A percentile compares a stretch with the other conserved stretches of the same genome.
Conservation (phyloP, 1,139 yeast genomes). For the Meyerozyma elateridarum region DNA sequence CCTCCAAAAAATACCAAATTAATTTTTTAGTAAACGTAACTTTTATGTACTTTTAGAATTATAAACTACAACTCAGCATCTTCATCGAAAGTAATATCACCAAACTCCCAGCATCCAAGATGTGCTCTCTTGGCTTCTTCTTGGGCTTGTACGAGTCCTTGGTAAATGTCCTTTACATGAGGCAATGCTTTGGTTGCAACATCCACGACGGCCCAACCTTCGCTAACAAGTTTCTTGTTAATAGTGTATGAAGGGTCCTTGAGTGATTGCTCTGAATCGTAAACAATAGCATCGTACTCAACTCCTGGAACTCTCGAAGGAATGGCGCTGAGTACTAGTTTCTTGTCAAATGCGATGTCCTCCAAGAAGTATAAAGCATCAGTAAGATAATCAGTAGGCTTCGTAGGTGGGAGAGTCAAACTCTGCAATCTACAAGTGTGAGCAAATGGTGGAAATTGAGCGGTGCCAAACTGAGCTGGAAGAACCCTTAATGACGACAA, state of each 20-base stretch:
- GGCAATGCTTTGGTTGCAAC: conserved; percentile 26
- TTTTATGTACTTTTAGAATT: no score
- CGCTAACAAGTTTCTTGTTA: conserved; percentile 56
- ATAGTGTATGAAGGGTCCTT: conserved; percentile 57
- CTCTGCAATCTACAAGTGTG: conserved; percentile 52
- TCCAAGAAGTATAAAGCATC: conserved; percentile 58
- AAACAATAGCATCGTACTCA: conserved; percentile 50
- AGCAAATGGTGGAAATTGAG: conserved; percentile 51
- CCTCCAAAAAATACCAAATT: no score
- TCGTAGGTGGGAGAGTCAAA: conserved; percentile 55
- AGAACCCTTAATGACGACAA: conserved; percentile 46
- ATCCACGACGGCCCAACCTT: conserved; percentile 65
- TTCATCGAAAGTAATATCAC: conserved; percentile 68
- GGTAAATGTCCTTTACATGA: conserved; percentile 31
- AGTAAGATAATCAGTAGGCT: conserved; percentile 53
- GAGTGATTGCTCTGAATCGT: conserved; percentile 56
- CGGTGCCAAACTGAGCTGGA: conserved; percentile 46
- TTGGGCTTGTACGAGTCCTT: conserved; percentile 40
- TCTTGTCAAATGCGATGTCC: conserved; percentile 50
- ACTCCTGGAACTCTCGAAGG: conserved; percentile 36
- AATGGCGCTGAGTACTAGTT: conserved; percentile 54
- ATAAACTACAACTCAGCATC: conserved; percentile 20
- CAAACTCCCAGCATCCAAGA: conserved; percentile 78
- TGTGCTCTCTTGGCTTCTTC: conserved; percentile 47
- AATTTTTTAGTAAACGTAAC: no score